These are phyloP conservation scores for Elongisporangium anandrum DNA, from an alignment of 352 stramenopile species.

Conservation along the genomic window DNA sequence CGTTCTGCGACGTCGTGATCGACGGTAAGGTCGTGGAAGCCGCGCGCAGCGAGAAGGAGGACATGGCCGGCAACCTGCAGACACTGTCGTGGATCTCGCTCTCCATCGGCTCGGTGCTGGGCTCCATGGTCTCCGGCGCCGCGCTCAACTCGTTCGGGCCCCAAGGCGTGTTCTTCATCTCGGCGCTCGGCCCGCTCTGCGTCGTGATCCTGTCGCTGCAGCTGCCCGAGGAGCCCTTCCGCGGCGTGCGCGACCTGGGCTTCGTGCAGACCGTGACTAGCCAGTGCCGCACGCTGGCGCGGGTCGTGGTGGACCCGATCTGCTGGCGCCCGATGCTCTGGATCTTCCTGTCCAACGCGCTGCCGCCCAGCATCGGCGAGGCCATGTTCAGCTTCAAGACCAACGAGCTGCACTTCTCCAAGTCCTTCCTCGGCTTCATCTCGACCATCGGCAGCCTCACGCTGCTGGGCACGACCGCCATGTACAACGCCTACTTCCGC, in stretches of 20 bases:
- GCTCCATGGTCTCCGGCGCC: slow-evolving; percentile 59
- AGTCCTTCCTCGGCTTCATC: slow-evolving; percentile 77
- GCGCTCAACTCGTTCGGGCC: slow-evolving; percentile 56
- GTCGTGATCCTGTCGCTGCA: slow-evolving; percentile 58
- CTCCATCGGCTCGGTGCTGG: slow-evolving; percentile 65
- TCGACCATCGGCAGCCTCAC: slow-evolving; percentile 71
- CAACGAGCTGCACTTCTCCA: slow-evolving; percentile 63
- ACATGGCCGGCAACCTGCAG: slow-evolving; percentile 75
- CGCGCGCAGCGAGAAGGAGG: slow-evolving; percentile 57
- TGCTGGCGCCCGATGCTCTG: slow-evolving; percentile 78
- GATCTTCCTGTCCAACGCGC: slow-evolving; percentile 77
- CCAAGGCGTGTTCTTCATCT: slow-evolving; percentile 68
- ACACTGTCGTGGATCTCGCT: slow-evolving; percentile 76
- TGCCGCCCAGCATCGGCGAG: slow-evolving; percentile 66
- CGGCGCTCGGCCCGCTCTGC: slow-evolving; percentile 61
- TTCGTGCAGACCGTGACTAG: slow-evolving; percentile 45
- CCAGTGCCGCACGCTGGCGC: slow-evolving; percentile 47
- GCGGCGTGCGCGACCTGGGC: slow-evolving; percentile 11
- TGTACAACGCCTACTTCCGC: slow-evolving; percentile 80
- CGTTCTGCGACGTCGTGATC: slow-evolving; percentile 81
- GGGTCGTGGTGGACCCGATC: slow-evolving; percentile 63
- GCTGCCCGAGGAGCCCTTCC: slow-evolving; percentile 50
- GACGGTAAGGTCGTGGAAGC: slow-evolving; percentile 76
- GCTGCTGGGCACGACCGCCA: slow-evolving; percentile 56
- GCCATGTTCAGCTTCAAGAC: slow-evolving; percentile 87